These are phyloP conservation scores for Oenanthe javanica DNA, from an alignment of 140 eudicot genomes.

Conservation along the genomic window DNA sequence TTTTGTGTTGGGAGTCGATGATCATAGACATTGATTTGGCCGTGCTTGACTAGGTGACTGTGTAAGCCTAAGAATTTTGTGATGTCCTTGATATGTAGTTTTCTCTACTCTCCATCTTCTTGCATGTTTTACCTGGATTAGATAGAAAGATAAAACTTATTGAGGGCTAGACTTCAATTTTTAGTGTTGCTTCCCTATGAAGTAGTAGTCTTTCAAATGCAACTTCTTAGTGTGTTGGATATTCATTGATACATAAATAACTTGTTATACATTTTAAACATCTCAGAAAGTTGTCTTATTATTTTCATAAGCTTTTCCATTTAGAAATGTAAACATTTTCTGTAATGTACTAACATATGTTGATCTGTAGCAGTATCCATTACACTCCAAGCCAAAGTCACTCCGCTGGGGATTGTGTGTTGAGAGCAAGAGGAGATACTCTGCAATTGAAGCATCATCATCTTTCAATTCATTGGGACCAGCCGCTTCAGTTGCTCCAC, in stretches of 20 bases:
- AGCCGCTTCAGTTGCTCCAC: slow-evolving; percentile 78
- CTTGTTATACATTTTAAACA: neutral
- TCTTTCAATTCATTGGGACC: slow-evolving; percentile 44
- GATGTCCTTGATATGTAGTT: neutral
- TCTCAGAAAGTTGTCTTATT: neutral
- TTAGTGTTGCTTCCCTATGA: neutral
- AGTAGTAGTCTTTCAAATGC: neutral
- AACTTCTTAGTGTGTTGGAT: neutral
- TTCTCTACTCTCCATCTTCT: neutral
- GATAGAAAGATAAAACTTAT: neutral
- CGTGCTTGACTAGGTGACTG: neutral
- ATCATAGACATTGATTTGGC: neutral
- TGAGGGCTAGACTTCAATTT: neutral
- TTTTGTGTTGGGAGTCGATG: neutral
- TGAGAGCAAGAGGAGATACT: slow-evolving; percentile 21
- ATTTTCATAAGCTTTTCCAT: neutral
- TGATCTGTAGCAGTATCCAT: slow-evolving; percentile 24
- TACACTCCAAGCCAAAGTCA: slow-evolving; percentile 20
- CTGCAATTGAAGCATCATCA: slow-evolving; percentile 29
- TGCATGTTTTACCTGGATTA: neutral
- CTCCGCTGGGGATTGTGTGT: slow-evolving; percentile 21
- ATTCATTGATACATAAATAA: too few species aligned
- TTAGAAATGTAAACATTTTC: neutral
- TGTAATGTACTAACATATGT: neutral
- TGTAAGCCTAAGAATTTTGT: neutral